A percentile compares a stretch with the other conserved stretches of the same genome.
Conservation (phyloP, 83 land plant genomes). For the Picea engelmannii region DNA sequence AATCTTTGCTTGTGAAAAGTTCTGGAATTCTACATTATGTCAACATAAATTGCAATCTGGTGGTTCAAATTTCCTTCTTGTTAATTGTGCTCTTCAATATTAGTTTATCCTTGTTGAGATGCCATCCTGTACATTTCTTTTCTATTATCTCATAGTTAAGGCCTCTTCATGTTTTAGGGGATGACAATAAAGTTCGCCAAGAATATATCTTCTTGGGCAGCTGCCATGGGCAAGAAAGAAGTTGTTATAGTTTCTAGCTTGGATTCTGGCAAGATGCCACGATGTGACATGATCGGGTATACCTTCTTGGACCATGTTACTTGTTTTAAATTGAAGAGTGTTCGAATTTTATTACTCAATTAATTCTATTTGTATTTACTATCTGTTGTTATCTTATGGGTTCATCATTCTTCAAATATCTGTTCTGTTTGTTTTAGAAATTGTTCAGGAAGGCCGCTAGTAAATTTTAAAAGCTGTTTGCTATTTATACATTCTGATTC, state of each 20-base stretch:
- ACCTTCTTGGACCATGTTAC: not conserved
- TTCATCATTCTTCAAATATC: not conserved
- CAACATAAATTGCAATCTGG: not conserved
- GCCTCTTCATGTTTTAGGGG: constrained; percentile 40
- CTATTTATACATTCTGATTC: too few relatives aligned
- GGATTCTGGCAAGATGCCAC: constrained; percentile 69
- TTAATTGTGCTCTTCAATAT: not conserved
- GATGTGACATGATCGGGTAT: constrained; percentile 55
- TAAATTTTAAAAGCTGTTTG: not conserved
- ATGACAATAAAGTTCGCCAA: constrained; percentile 68
- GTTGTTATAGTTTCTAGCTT: constrained; percentile 67
- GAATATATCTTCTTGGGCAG: constrained; percentile 61
- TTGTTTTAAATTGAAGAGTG: not conserved
- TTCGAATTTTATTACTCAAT: not conserved
- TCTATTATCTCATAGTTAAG: not conserved
- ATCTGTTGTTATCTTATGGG: not conserved
- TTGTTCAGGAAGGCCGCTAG: not conserved
- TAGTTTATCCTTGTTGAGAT: not conserved
- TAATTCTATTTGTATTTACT: not conserved
- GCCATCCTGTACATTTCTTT: not conserved
- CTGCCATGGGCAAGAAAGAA: constrained; percentile 53
- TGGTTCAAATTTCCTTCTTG: not conserved
- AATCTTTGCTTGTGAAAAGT: not conserved
- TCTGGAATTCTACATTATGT: not conserved
- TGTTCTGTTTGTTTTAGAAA: not conserved